Evolutionary conservation across 306 rosid genomes (phyloP).

Genomic region (Rubus parviflorus): DNA sequence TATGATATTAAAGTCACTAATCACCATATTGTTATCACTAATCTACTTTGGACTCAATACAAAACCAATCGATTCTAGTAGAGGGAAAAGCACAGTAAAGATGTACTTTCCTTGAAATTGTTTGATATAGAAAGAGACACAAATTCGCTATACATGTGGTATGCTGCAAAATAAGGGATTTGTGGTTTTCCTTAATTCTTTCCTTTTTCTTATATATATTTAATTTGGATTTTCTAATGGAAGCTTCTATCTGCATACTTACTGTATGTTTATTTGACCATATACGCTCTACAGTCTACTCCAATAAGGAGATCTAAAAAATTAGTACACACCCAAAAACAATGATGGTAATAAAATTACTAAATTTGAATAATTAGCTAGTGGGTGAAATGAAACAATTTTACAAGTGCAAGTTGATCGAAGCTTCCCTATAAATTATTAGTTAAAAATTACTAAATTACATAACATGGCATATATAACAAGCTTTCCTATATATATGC

Average conservation of each 20-base stretch:
- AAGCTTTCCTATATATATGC: no score
- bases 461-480: background rate
- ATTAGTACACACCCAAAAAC: no score
- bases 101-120: constrained; percentile 19
- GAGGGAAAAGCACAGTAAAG: constrained; percentile 24
- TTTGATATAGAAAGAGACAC: constrained; percentile 21
- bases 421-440: background rate
- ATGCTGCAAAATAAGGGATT: background rate
- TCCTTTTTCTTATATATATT: background rate
- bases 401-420: background rate
- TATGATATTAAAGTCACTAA: constrained; percentile 16
- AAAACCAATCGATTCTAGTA: constrained; percentile 29
- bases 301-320: background rate
- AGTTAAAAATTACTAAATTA: background rate
- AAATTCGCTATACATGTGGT: background rate
- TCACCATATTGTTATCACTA: constrained; percentile 19
- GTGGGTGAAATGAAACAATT: constrained; percentile 4
- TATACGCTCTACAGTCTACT: background rate
- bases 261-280: background rate
- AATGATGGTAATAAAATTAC: no score
- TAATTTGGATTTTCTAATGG: background rate
- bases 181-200: background rate
- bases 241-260: background rate
- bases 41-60: constrained; percentile 32
- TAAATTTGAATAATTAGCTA: no score